phyloP scores from a whole-genome alignment of 768 basidiomycete species.

The Hericium alpestre region DNA sequence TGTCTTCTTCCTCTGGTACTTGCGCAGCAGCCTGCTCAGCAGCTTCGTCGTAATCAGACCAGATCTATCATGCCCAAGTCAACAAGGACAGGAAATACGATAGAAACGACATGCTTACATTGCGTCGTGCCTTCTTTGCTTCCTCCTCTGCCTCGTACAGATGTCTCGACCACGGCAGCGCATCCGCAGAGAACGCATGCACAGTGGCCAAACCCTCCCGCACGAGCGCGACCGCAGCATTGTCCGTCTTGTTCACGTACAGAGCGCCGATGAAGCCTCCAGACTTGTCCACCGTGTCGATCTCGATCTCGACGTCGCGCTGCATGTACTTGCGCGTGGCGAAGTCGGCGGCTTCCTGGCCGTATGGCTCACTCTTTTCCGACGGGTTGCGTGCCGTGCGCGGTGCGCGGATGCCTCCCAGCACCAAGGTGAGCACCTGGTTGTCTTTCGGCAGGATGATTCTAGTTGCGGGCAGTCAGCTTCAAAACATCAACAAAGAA shows the following conservation, averaged over 20 bases:
- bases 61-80: slow-evolving; percentile 44
- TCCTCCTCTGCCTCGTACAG: slow-evolving; percentile 80
- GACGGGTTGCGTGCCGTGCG: slow-evolving; percentile 68
- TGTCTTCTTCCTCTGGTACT: slow-evolving; percentile 32
- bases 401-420: slow-evolving; percentile 85
- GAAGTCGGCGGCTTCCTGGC: slow-evolving; percentile 73
- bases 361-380: slow-evolving; percentile 87
- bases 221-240: slow-evolving; percentile 74
- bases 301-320: slow-evolving; percentile 87
- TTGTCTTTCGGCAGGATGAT: slow-evolving; percentile 85
- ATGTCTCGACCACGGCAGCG: slow-evolving; percentile 67
- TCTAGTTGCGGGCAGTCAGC: slow-evolving; percentile 26
- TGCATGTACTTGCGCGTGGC: slow-evolving; percentile 79
- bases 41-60: slow-evolving; percentile 74
- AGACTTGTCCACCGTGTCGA: slow-evolving; percentile 84
- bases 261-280: slow-evolving; percentile 92
- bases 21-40: slow-evolving; percentile 47
- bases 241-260: slow-evolving; percentile 77
- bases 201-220: slow-evolving; percentile 83
- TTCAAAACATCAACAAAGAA: slow-evolving; percentile 2
- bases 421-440: slow-evolving; percentile 84
- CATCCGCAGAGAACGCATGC: slow-evolving; percentile 80
- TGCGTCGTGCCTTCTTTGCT: slow-evolving; percentile 69
- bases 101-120: slow-evolving; percentile 38
- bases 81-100: neutral